Base-by-base conservation (phyloP, 2,329 filamentous ascomycete genomes). In the Hymenoscyphus scutula region DNA sequence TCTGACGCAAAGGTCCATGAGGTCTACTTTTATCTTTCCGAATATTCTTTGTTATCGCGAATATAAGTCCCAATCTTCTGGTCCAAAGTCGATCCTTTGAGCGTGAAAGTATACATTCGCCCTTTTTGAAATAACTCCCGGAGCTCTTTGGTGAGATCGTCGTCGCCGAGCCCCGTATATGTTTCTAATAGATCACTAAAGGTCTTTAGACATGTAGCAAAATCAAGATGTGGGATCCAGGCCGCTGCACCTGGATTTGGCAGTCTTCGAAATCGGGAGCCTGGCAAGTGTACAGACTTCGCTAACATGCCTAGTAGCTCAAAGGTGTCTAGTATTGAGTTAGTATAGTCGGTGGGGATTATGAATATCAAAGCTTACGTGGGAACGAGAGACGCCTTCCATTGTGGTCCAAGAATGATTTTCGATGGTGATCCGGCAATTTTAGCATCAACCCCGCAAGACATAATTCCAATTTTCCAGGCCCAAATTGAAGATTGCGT, bases 251-350 rank as follows among this genome's bases (percentile, higher is more conserved):
- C 53, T 34, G 57, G 57, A 25, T 59, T 59, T 2, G 57, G 57
- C 7, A 59, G 41, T 34, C 41, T 59, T 27, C 57, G 57, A 27
- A 59, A 59, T 38, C 57, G 25, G 13, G 57, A 59, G 11, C 45
- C 29, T 15, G n/a, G 29, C 8, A 59, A 7, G 6, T 59, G 57
- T 6, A 53, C 57, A 29, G 57, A 59, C 10, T 59, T 59, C 15
- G 57, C 57, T 13, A 59, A 11, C 57, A 59, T 59, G 11, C 41
- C 41, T 6, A 59, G 41, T 19, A 59, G 30, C 29, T 59, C 57
- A 59, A 59, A 59, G 10, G 29, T 53, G 23, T 29, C 57, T 59
- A 27, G 4, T 10, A 38, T 17, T 3, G 5, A 10, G 27, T 37
- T 53, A 53, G 45, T 29, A n/a, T n/a, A n/a, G n/a, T n/a, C n/a